phyloP scores from a whole-genome alignment of 139 green algal genomes.

The Desmodesmus armatus region DNA sequence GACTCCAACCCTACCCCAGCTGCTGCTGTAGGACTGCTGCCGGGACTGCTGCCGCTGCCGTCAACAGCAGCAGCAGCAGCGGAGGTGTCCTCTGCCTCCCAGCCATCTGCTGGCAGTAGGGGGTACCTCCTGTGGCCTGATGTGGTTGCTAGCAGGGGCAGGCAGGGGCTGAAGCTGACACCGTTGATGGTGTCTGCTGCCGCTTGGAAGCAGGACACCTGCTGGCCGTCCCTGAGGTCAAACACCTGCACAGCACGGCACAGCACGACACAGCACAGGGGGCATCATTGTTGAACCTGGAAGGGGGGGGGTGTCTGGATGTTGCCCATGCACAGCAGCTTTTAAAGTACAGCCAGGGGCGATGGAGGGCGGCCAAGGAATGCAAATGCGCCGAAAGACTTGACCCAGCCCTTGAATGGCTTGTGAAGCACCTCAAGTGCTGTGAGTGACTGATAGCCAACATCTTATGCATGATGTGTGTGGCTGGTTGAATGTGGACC shows the following conservation, averaged over 20 bases:
- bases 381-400: too few relatives aligned
- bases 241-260: conserved; percentile 66
- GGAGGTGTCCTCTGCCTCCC: background rate
- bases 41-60: background rate
- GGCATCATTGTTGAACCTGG: too few relatives aligned
- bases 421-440: background rate
- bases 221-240: conserved; percentile 75
- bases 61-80: background rate
- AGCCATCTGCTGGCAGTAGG: conserved; percentile 39
- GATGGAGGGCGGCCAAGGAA: too few relatives aligned
- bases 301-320: too few relatives aligned
- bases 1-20: background rate
- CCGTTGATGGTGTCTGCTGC: conserved; percentile 86
- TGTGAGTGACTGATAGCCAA: background rate
- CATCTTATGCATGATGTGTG: background rate
- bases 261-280: background rate
- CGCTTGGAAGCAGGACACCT: conserved; percentile 54
- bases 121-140: conserved; percentile 70
- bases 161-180: conserved; percentile 79
- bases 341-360: too few relatives aligned
- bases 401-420: background rate
- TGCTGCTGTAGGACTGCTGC: conserved; percentile 34
- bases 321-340: too few relatives aligned
- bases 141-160: conserved; percentile 77
- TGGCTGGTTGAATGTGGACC: background rate